phyloP scores from a whole-genome alignment of 768 basidiomycete species.

The Phanerochaete carnosa region DNA sequence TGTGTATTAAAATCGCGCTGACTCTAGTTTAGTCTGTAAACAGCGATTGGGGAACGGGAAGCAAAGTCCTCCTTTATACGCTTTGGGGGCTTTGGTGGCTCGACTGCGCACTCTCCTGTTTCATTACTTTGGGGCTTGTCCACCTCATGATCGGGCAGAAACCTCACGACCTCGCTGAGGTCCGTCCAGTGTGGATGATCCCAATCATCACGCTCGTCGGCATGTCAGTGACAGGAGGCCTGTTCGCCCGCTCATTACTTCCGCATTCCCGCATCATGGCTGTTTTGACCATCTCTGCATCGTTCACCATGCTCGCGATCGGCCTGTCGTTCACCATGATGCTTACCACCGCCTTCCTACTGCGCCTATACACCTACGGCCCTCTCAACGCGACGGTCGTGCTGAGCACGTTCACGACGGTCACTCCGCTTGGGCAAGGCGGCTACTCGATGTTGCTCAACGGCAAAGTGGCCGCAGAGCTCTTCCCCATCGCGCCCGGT shows the following conservation, averaged over 20 bases:
- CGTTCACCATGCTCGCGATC: conserved; percentile 39
- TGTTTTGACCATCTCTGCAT: conserved; percentile 39
- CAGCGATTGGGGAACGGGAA: conserved; percentile 35
- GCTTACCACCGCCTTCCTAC: conserved; percentile 47
- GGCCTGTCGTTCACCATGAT: conserved; percentile 47
- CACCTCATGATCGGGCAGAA: conserved; percentile 47
- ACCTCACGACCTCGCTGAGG: conserved; percentile 36
- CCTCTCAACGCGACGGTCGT: conserved; percentile 36
- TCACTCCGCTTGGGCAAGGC: conserved; percentile 55
- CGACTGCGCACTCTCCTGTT: conserved; percentile 37
- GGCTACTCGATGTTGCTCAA: conserved; percentile 42
- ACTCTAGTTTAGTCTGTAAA: conserved; percentile 25
- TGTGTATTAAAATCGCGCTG: background rate
- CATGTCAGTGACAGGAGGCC: conserved; percentile 46
- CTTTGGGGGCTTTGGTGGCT: conserved; percentile 54
- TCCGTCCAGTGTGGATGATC: conserved; percentile 48
- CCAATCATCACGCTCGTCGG: conserved; percentile 54
- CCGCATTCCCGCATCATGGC: conserved; percentile 34
- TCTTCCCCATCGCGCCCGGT: conserved; percentile 31
- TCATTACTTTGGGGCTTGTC: conserved; percentile 45
- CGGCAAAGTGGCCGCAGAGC: conserved; percentile 32
- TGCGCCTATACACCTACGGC: conserved; percentile 40
- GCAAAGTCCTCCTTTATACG: conserved; percentile 33
- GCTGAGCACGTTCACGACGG: conserved; percentile 45
- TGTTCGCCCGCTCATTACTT: conserved; percentile 39